A percentile compares a stretch with the other conserved stretches of the same genome.
Evolutionary conservation across 31 red algal species (phyloP).

Genomic region (Odonthalia washingtoniensis): DNA sequence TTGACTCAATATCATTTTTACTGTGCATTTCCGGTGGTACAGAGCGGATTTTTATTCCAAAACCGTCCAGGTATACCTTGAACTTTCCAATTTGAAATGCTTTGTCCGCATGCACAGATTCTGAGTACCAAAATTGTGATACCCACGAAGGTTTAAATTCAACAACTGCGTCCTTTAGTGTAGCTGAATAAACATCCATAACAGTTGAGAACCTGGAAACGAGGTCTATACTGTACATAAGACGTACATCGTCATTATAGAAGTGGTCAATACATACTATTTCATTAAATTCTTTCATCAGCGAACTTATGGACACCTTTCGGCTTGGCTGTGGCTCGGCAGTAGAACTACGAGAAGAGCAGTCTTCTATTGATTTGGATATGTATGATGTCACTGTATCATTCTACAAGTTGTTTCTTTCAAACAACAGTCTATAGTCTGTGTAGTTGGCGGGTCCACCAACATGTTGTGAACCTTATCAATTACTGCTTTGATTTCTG

Average conservation of each 20-base stretch:
- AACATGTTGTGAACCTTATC: too few relatives aligned
- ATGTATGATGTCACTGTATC: not conserved
- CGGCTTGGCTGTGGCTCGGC: not conserved
- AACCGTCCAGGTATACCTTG: too few relatives aligned
- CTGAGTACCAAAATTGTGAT: too few relatives aligned
- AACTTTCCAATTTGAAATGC: too few relatives aligned
- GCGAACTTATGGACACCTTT: not conserved
- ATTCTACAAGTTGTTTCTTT: too few relatives aligned
- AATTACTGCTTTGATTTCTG: too few relatives aligned
- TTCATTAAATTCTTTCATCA: not conserved
- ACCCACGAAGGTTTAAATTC: not conserved
- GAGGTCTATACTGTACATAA: not conserved
- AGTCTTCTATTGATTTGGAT: not conserved
- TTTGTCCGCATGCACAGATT: too few relatives aligned
- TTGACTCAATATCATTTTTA: too few relatives aligned
- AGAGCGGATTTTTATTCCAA: too few relatives aligned
- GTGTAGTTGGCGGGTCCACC: not conserved
- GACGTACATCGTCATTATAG: not conserved
- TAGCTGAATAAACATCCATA: not conserved
- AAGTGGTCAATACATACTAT: constrained; percentile 10
- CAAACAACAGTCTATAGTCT: not conserved
- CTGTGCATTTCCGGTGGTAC: too few relatives aligned
- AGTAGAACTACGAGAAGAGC: not conserved
- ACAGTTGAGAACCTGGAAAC: not conserved
- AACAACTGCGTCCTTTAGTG: not conserved